phyloP scores from a whole-genome alignment of 78 protist genomes.

The Dictyostelium citrinum region DNA sequence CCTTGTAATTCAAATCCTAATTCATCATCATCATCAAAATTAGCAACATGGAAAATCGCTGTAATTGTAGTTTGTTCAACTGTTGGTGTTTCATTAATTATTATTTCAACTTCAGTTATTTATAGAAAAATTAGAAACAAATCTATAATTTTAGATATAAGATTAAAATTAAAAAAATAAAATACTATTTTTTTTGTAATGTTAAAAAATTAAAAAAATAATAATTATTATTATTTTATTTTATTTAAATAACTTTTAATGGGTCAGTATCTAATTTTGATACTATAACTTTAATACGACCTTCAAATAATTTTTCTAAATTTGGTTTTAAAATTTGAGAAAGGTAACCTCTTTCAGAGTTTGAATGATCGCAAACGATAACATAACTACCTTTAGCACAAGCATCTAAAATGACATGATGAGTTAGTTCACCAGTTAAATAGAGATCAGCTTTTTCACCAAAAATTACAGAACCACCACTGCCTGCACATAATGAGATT shows the following conservation, averaged over 20 bases:
- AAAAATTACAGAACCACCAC: slow-evolving; percentile 69
- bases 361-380: slow-evolving; percentile 86
- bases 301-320: slow-evolving; percentile 8
- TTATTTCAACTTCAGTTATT: background rate
- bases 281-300: slow-evolving; percentile 29
- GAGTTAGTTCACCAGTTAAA: slow-evolving; percentile 86
- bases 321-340: slow-evolving; percentile 23
- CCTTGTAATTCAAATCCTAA: background rate
- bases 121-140: background rate
- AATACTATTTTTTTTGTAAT: too few relatives aligned
- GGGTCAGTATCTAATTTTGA: slow-evolving; percentile 77
- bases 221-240: background rate
- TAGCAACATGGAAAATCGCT: background rate
- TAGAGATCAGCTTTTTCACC: slow-evolving; percentile 62
- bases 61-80: background rate
- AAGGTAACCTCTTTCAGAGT: slow-evolving; percentile 85
- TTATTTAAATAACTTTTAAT: slow-evolving; percentile 31
- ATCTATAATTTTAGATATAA: background rate
- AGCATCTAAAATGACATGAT: slow-evolving; percentile 85
- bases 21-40: background rate
- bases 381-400: slow-evolving; percentile 72
- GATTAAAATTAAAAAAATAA: background rate
- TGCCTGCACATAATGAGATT: slow-evolving; percentile 84
- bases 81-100: background rate
- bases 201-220: too few relatives aligned